Evolutionary conservation across 352 stramenopile genomes (phyloP), one percentile per base, ranked within the genome.

Genomic region (Pythium plurisporium): DNA sequence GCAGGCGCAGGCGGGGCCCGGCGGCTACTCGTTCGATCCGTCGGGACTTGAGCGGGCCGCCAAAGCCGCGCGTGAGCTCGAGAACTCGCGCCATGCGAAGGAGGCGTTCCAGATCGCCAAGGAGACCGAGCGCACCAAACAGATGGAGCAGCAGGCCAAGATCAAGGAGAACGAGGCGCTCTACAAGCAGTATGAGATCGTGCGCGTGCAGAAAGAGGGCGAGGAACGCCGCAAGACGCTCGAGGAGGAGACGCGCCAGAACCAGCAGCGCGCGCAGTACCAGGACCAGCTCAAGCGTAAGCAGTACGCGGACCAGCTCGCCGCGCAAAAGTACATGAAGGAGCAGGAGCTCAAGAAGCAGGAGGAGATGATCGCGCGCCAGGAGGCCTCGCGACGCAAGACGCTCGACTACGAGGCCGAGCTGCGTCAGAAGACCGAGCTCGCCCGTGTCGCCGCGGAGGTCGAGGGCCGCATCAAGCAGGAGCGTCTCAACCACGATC

Each of bases 271-370:
- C 55, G 93, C 91, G 40, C 91, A 99, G 72, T 99, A 99, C 79
- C 87, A 96, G 69, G 96, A 99, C 80, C 88, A 99, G 71, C 88
- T 99, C 46, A 97, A 99, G 83, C 91, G 96, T 58, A 98, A 99
- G 78, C 89, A 98, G 69, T 97, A 99, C 66, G 96, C 97, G 2
- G 96, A 99, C 65, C 95, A 98, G 76, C 70, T 98, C 25, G 91
- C 96, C 30, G 95, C 95, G 25, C 94, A 98, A 70, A 98, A 98
- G 74, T 88, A 92, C 65, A 94, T 94, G 81, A 94, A 95, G 60
- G 94, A 98, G 66, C 95, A 98, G 70, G 94, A 99, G 79, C 71
- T 98, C 22, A 97, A 98, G 80, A 99, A 98, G 70, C 94, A 99
- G 77, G 97, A 99, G 78, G 96, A 99, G 80, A 98, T 98, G 73